Base-by-base conservation (phyloP, 176 grass and related monocot genomes). In the Elaeis guineensis region DNA sequence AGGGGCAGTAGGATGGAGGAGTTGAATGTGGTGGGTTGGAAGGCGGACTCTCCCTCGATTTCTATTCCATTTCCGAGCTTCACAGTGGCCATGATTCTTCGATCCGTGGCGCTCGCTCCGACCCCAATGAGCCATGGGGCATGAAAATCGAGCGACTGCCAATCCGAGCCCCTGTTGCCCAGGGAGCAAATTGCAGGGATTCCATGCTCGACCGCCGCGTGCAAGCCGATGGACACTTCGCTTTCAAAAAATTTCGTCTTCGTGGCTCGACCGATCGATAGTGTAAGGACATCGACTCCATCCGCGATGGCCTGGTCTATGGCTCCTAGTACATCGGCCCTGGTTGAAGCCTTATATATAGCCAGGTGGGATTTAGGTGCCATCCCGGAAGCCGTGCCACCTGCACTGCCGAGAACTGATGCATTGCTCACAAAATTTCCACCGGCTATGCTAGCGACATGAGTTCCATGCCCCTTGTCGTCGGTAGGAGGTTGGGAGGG, bases 21-120 rank as follows among this genome's bases (percentile, higher is more conserved):
- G 54, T 26, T 32, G 53, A 69, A 56, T 39, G 18, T 44, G 66
- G n/a, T 25, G 7, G 66, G n/a, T 48, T 69, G 66, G 66, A 57
- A 44, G 1, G 53, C 26, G 16, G 66, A 55, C 22, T 69, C 25
- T 11, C 66, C 66, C 9, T 25, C 1, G n/a, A 69, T 14, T 5
- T 44, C 25, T 12, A 17, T 32, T 17, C 66, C 66, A 20, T 69
- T 49, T 21, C 29, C 29, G 9, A 69, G 51, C n/a, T 54, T 35
- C 11, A 69, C 28, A 0, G 2, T 49, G 1, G 52, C 66, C 14
- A 1, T 21, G 16, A 57, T 55, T 8, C 18, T 30, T 8, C 66
- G 52, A 44, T 69, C 51, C 17, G 51, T 53, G 51, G 51, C 16
- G 51, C 51, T 53, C 16, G 51, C 51, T 5, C 51, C 51, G 51